Base-by-base conservation (phyloP, 2,329 filamentous ascomycete genomes). In the Pyrenophora seminiperda region DNA sequence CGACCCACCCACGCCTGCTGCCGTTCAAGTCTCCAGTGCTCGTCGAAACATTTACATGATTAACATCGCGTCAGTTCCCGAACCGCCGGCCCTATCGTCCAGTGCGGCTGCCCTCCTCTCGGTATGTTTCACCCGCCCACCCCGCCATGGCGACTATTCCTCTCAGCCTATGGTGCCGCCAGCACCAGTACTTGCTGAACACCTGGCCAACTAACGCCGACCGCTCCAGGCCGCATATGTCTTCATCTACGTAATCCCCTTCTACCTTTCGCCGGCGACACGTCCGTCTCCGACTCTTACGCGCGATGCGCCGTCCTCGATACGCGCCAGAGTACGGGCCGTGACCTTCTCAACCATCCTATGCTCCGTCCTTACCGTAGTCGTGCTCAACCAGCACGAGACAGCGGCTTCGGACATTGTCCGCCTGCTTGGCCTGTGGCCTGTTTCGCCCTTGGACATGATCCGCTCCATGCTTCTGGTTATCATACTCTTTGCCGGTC, bases 281-380 rank as follows among this genome's bases (percentile, higher is more conserved):
- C 85, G 92, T 43, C 91, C 92, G 5, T 94, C 90, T 6, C 82
- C 84, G 19, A 84, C 81, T 46, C 82, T 95, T 20, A 90, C 89
- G 53, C 86, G 94, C 68, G 92, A 97, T 82, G 88, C 90, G 20
- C 91, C 92, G 7, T 87, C 88, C 9, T 91, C 95, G 41, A 97
- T 99, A 75, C 87, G 87, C 61, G 89, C 90, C 49, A 87, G 94
- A 61, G 88, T 96, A 63, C 83, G 87, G 47, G 88, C 87, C 44
- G 93, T 96, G 62, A 87, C 85, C 17, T 71, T 89, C 49, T 91
- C 90, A 36, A 94, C 90, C 68, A 68, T 86, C 43, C 65, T 85
- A 48, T 89, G 88, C 74, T 86, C 85, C 29, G 54, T 84, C 41
- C 73, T 82, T 50, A 92, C 91, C 3, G 79, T 89, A 59, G 77